Evolutionary conservation across 2,329 filamentous ascomycete genomes (phyloP), one percentile per base, ranked within the genome.

Genomic region (Incumbomyces delicatus): DNA sequence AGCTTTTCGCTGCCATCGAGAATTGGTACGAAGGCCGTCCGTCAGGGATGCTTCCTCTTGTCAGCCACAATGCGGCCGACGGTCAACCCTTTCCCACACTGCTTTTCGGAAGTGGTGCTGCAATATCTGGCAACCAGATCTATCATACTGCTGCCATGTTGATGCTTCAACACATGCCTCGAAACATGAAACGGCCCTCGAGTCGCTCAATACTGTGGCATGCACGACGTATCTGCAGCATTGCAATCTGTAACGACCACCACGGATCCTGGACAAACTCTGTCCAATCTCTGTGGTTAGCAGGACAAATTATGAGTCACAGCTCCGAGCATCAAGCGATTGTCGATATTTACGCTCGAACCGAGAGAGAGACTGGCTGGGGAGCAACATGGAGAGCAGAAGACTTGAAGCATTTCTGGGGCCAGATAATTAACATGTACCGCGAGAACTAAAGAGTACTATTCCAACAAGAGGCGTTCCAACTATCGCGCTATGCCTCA

Each of bases 201-300:
- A 27, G 22, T 8, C 58, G 64, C 0, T 76, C 73, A 8, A 55
- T 67, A 0, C 58, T 75, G 8, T 78, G 75, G 75, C 76, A 79
- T 53, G 75, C 74, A 1, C 69, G 71, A 48, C 66, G 69, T 12
- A 70, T 78, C 30, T 77, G 74, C 49, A 75, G 73, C 2, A 78
- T 78, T 20, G 76, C 75, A 1, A 54, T 73, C 6, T 68, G 74
- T 2, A 79, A 79, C 48, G 68, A 69, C 3, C 74, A 78, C 48
- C 67, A 73, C 13, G 76, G 74, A 2, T 75, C 71, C 50, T 55
- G 76, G 35, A 78, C 74, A 48, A 78, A 78, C 54, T 72, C 74
- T 2, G 73, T 78, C 2, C 75, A 78, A 50, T 75, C 75, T 1
- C 61, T 78, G 0, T 78, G 73, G 72, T 65, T 78, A 12, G 76